A percentile compares a stretch with the other conserved stretches of the same genome.
Evolutionary conservation across 179 eudicot genomes (phyloP).

Genomic region (Patellifolia procumbens): DNA sequence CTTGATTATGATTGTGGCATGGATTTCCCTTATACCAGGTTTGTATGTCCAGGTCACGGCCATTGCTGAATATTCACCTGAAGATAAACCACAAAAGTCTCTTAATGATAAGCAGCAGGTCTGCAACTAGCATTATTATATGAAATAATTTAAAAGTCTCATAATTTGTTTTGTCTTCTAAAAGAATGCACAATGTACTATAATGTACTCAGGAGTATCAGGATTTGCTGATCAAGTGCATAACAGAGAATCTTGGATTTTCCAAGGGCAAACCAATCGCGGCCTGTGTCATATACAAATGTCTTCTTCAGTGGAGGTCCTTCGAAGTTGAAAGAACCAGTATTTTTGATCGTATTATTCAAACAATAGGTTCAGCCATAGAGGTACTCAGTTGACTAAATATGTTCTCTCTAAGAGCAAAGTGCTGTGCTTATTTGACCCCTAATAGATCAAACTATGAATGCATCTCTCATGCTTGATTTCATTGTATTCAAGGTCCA

Average conservation of each 20-base stretch:
- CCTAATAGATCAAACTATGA: neutral
- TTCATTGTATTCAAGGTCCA: constrained; percentile 57
- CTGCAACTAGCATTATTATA: constrained; percentile 25
- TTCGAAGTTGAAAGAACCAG: constrained; percentile 94
- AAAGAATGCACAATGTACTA: constrained; percentile 10
- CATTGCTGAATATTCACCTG: constrained; percentile 57
- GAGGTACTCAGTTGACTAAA: constrained; percentile 48
- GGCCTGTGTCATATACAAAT: constrained; percentile 87
- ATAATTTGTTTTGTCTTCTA: neutral
- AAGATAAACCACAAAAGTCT: constrained; percentile 90
- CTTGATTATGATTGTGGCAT: neutral
- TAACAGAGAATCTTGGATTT: constrained; percentile 85
- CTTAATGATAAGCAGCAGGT: constrained; percentile 97
- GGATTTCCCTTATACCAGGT: neutral
- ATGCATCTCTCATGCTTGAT: constrained; percentile 19
- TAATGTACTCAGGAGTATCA: constrained; percentile 73
- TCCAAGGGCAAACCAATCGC: constrained; percentile 90
- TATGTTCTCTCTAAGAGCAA: neutral
- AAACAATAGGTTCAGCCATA: constrained; percentile 76
- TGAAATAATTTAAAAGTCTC: constrained; percentile 5
- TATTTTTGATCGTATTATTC: constrained; percentile 89
- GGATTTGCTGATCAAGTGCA: constrained; percentile 83
- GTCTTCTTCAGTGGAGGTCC: constrained; percentile 98
- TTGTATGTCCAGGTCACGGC: constrained; percentile 45
- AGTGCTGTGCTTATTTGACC: neutral